Conservation (phyloP, 768 basidiomycete genomes). For the Phylloporus sp. region DNA sequence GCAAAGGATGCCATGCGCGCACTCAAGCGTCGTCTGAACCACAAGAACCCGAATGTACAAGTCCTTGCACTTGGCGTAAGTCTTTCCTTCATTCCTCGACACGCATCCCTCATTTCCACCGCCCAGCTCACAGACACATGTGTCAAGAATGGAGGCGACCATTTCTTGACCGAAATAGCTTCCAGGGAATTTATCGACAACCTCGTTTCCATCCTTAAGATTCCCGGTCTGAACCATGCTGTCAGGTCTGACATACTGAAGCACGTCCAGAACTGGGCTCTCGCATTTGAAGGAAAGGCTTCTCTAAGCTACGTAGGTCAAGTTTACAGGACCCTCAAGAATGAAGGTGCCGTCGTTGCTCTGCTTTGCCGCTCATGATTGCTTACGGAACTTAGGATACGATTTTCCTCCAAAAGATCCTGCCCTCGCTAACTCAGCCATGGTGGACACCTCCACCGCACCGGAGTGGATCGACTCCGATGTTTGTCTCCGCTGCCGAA, state of each 20-base stretch:
- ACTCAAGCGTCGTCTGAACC: slow-evolving; percentile 80
- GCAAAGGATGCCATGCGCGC: slow-evolving; percentile 87
- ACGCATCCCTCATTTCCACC: slow-evolving; percentile 1
- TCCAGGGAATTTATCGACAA: slow-evolving; percentile 94
- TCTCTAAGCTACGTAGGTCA: slow-evolving; percentile 71
- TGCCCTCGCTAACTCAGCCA: slow-evolving; percentile 65
- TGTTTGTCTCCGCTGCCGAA: slow-evolving; percentile 88
- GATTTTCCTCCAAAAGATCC: slow-evolving; percentile 81
- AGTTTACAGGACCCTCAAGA: slow-evolving; percentile 71
- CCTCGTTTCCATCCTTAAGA: slow-evolving; percentile 81
- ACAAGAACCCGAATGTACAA: slow-evolving; percentile 96
- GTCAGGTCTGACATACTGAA: slow-evolving; percentile 78
- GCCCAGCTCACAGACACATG: slow-evolving; percentile 83
- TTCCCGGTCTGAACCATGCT: slow-evolving; percentile 70
- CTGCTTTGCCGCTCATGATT: not conserved
- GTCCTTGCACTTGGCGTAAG: slow-evolving; percentile 80
- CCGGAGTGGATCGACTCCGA: slow-evolving; percentile 98
- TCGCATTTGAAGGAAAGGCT: slow-evolving; percentile 81
- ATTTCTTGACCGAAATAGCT: slow-evolving; percentile 78
- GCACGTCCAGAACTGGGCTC: slow-evolving; percentile 89
- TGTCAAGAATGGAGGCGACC: slow-evolving; percentile 96
- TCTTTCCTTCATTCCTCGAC: slow-evolving; percentile 10
- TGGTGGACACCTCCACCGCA: slow-evolving; percentile 88
- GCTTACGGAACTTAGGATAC: slow-evolving; percentile 48
- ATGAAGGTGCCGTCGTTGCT: slow-evolving; percentile 56